A percentile compares a stretch with the other conserved stretches of the same genome.
These are phyloP conservation scores for Geranium brycei DNA, from an alignment of 345 rosid genomes.

Conservation along the genomic window DNA sequence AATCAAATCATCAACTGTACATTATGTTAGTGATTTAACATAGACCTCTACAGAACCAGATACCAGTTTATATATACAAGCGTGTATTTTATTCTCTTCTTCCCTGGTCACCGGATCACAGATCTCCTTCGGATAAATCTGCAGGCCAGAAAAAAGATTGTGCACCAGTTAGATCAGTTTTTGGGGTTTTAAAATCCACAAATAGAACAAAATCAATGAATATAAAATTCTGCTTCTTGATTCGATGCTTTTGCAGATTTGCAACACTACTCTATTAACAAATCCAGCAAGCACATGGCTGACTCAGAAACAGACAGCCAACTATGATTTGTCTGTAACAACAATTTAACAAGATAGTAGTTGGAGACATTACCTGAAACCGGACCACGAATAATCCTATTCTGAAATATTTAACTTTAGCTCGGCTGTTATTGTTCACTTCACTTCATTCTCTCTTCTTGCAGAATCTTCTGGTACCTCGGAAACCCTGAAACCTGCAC, in stretches of 20 bases:
- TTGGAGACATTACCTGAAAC: background rate
- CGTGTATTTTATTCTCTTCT: background rate
- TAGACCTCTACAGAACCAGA: background rate
- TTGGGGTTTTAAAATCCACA: background rate
- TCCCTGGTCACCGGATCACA: background rate
- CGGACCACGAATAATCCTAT: background rate
- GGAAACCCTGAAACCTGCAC: conserved; percentile 80
- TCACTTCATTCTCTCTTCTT: conserved; percentile 43
- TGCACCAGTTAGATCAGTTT: background rate
- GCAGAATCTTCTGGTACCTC: conserved; percentile 53
- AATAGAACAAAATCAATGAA: too few species aligned
- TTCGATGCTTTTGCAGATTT: background rate
- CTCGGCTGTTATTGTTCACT: conserved; percentile 14
- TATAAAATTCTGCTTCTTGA: background rate
- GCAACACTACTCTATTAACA: too few species aligned
- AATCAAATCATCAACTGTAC: background rate
- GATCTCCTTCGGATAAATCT: background rate
- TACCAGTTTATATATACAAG: background rate
- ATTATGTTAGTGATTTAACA: background rate
- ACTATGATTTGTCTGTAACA: background rate
- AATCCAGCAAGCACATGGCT: background rate
- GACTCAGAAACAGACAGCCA: background rate
- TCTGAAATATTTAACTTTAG: background rate
- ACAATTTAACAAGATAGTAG: too few species aligned
- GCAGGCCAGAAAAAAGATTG: background rate